Evolutionary conservation across 352 stramenopile species (phyloP), one percentile per base, ranked within the genome.

Genomic region (Pythium guiyangense): DNA sequence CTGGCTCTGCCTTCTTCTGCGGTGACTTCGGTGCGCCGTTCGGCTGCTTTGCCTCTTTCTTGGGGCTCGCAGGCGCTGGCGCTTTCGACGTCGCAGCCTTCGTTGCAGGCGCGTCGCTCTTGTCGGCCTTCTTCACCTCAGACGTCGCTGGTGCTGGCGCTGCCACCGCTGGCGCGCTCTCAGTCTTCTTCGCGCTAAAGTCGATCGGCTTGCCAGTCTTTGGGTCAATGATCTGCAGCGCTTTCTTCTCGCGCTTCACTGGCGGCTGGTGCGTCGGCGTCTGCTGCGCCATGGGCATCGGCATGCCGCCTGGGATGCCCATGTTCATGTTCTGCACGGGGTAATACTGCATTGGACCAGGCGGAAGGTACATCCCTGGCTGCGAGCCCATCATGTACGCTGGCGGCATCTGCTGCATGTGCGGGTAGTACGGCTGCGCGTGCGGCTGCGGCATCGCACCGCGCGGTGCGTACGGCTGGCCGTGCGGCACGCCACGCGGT

Each of bases 361-460:
- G 50, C 10, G 42, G 14, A 6, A 63, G 47, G 14, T 70, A 70
- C 6, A 66, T 64, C 1, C 69, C 73, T 14, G 61, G 57, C 29
- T 83, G 75, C 9, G 52, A 48, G 25, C 62, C 59, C 63, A 85
- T 77, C 71, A 86, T 81, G 53, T 83, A 86, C 6, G 60, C 60
- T 4, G 70, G 68, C 2, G 64, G 66, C 37, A 81, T 75, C 43
- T 77, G 69, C 64, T 73, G 68, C 55, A 76, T 69, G 26, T 70
- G 68, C 44, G 64, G 65, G 54, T 80, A 85, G 55, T 74, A 85
- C 39, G 70, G 61, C 51, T 78, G 74, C 26, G 50, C 61, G 17
- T 58, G 60, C 35, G 40, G 69, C 35, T 58, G 73, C 64, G 54
- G 52, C 61, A 84, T 77, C n/a, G 45, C 61, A 15, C 74, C 68